These are phyloP conservation scores for Dendryphion nanum DNA, from an alignment of 2,329 filamentous ascomycete genomes.

Conservation along the genomic window DNA sequence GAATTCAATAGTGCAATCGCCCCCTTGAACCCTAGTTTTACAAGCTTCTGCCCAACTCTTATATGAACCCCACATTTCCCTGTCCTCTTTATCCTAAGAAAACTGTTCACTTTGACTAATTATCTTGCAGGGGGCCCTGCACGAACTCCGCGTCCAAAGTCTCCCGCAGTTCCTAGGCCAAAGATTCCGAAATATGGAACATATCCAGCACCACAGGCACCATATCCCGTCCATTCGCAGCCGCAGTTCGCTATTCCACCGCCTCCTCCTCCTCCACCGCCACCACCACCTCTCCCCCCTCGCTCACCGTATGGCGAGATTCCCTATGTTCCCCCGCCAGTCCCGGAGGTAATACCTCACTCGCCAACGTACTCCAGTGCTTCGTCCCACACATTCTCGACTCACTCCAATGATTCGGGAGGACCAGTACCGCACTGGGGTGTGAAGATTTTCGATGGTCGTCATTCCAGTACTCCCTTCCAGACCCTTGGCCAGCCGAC, in stretches of 20 bases:
- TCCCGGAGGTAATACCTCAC: slow-evolving; percentile 39
- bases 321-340: slow-evolving; percentile 30
- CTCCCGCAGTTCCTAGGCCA: slow-evolving; percentile 1
- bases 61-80: no score
- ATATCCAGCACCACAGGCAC: neutral
- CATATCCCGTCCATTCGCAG: neutral
- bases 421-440: slow-evolving; percentile 43
- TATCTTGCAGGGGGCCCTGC: neutral
- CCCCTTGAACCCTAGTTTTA: no score
- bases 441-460: slow-evolving; percentile 44
- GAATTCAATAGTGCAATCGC: no score
- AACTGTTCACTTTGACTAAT: no score
- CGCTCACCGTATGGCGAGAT: slow-evolving; percentile 6
- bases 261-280: neutral
- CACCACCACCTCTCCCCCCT: slow-evolving; percentile 6
- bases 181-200: neutral
- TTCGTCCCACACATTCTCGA: slow-evolving; percentile 42
- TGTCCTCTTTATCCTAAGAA: no score
- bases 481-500: slow-evolving; percentile 30
- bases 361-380: slow-evolving; percentile 45
- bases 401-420: slow-evolving; percentile 34
- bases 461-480: slow-evolving; percentile 39
- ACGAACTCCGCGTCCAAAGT: slow-evolving; percentile 2
- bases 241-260: slow-evolving; percentile 21
- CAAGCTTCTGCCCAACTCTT: no score